Conservation (phyloP, 2,329 filamentous ascomycete species). For the Monosporascus cannonballus region DNA sequence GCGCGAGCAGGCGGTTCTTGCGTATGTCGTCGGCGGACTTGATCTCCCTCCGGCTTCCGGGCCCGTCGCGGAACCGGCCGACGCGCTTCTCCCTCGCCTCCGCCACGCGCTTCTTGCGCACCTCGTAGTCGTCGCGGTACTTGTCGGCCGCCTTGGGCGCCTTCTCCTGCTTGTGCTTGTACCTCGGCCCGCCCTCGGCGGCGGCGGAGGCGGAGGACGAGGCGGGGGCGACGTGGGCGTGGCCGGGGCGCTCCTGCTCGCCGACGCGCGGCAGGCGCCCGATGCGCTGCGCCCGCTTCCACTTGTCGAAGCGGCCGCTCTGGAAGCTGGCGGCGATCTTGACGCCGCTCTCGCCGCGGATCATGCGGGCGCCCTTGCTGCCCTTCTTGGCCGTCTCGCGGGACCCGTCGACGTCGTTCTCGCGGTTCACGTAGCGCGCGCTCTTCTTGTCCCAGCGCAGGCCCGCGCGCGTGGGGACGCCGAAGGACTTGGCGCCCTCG, state of each 20-base stretch:
- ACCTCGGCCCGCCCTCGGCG: constrained; percentile 48
- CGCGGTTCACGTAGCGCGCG: constrained; percentile 87
- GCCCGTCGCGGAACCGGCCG: constrained; percentile 66
- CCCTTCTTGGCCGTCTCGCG: constrained; percentile 37
- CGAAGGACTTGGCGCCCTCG: constrained; percentile 74
- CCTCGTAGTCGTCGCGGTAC: constrained; percentile 83
- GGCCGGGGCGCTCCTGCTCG: constrained; percentile 54
- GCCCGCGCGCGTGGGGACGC: constrained; percentile 63
- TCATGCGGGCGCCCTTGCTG: constrained; percentile 59
- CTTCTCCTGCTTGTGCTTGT: constrained; percentile 80
- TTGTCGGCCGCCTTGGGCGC: constrained; percentile 93
- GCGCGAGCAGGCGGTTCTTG: constrained; percentile 71
- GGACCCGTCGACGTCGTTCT: constrained; percentile 92
- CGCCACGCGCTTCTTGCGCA: constrained; percentile 81
- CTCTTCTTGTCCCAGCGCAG: constrained; percentile 97
- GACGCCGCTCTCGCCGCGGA: constrained; percentile 84
- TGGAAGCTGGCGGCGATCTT: constrained; percentile 95
- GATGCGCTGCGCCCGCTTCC: constrained; percentile 82
- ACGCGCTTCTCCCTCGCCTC: constrained; percentile 82
- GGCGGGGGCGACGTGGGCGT: constrained; percentile 24
- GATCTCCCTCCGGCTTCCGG: constrained; percentile 63
- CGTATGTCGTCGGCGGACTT: constrained; percentile 78
- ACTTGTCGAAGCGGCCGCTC: constrained; percentile 86
- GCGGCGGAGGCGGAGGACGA: constrained; percentile 25
- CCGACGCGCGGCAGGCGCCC: constrained; percentile 74